Evolutionary conservation across 163 green algal species (phyloP), one percentile per base, ranked within the genome.

Genomic region (Chloroidium sp.): DNA sequence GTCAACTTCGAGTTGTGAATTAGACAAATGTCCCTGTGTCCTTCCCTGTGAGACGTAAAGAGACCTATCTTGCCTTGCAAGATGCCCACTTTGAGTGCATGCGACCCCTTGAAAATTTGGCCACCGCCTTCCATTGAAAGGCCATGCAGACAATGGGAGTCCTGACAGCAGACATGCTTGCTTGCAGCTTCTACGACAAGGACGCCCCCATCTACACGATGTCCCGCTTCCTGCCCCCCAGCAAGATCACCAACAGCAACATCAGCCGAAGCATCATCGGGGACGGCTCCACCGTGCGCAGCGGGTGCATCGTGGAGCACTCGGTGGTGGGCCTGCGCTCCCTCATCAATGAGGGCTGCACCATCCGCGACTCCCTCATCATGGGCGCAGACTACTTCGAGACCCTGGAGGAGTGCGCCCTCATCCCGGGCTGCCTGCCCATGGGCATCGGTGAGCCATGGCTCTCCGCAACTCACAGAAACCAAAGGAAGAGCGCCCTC

Each of bases 191-290:
- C 89, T 98, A 98, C 83, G 95, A 99, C 88, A 92, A 92, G 77
- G 90, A 96, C 69, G 93, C 94, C 10, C 96, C 96, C 85, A 99
- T 99, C 91, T 99, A 98, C 92, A 99, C 96, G 4, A 97, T 97
- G 92, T 92, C 89, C 2, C 92, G 96, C 83, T 99, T 98, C 92
- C 92, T 99, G 88, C 96, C 96, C 1, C 96, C 96, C 74, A 95
- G 87, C 86, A 98, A 96, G 82, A 87, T 99, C 69, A 86, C 90
- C 61, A 86, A 92, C 80, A 75, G 78, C 6, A 82, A 87, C 0
- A 84, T 93, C 14, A 83, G 81, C 61, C 84, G 89, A 76, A 92
- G 84, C 82, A 92, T 97, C 68, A 91, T 97, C 78, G 93, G 93
- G 67, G 93, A 97, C 69, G 93, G 93, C 75, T 96, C 92, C 85